Evolutionary conservation across 176 grass and related monocot species (phyloP).

Genomic region (Tillandsia leiboldiana): DNA sequence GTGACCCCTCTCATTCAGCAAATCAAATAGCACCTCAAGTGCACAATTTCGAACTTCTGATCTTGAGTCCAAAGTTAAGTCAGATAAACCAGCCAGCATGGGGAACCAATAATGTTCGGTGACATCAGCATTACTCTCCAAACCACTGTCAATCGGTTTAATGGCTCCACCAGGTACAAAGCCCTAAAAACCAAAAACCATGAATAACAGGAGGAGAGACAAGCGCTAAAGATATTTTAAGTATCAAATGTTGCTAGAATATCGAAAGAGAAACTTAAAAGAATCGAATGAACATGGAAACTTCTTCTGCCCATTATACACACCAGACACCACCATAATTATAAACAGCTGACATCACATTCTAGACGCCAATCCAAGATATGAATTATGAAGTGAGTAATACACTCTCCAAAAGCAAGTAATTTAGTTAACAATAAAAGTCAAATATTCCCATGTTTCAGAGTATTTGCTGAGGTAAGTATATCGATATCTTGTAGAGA

Average conservation of each 20-base stretch:
- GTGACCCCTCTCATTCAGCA: conserved; percentile 97
- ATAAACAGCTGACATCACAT: too few species aligned
- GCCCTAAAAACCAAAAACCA: conserved; percentile 44
- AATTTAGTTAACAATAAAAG: too few species aligned
- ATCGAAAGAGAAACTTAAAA: conserved; percentile 4
- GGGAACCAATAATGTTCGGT: conserved; percentile 99
- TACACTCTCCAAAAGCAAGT: too few species aligned
- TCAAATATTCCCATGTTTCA: too few species aligned
- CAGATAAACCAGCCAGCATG: conserved; percentile 97
- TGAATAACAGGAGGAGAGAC: conserved; percentile 7
- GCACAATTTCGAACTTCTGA: conserved; percentile 94
- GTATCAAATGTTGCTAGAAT: conserved; percentile 1
- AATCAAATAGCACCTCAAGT: conserved; percentile 94
- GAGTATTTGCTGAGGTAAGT: too few species aligned
- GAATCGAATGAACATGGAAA: not conserved
- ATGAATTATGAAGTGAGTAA: too few species aligned
- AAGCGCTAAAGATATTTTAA: not conserved
- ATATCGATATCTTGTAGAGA: not conserved
- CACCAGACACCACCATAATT: too few species aligned
- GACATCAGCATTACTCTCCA: conserved; percentile 74
- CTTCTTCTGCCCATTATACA: too few species aligned
- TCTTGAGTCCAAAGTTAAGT: conserved; percentile 92
- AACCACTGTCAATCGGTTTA: conserved; percentile 63
- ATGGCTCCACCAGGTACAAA: conserved; percentile 85
- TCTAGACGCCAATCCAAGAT: too few species aligned